Base-by-base conservation (phyloP, 2,329 filamentous ascomycete genomes). In the Fusarium sp. region DNA sequence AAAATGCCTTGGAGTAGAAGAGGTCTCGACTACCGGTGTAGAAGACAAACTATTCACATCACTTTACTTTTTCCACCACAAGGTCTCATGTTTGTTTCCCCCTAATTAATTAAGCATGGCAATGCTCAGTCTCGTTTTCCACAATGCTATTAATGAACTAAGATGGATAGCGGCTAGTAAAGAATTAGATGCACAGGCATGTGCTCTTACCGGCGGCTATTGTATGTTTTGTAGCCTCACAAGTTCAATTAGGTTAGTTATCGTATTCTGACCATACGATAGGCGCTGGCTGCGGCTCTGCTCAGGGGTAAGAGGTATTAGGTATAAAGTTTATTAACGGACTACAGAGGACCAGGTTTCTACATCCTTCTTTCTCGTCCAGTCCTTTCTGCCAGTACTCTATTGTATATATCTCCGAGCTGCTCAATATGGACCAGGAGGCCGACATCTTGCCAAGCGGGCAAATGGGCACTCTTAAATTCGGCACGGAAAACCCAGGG, bases 241-340 rank as follows among this genome's bases (percentile, higher is more conserved):
- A 32, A 24, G 15, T 27, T 22, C 34, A 27, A 10, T 51, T 34
- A n/a, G 18, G 15, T 25, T 14, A 66, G 60, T 55, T 72, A 49
- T 51, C 62, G 58, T 72, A 63, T 59, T 57, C 45, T 56, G 43
- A 51, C 55, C 68, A 57, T 59, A 51, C 63, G 57, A 70, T 59
- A 47, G 40, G 62, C 53, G 50, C 58, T 49, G 55, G 49, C 51
- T 63, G 66, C 57, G 71, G 71, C 59, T 73, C 60, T 69, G 52
- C 59, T 73, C 72, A 74, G 72, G 69, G 72, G 72, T 51, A 64
- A 45, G 10, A 51, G 32, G 46, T 52, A 59, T 54, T 44, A 16
- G 30, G 51, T 38, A n/a, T 38, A 40, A 49, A 47, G 47, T 51
- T 54, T 54, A 61, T 38, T 43, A 47, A 57, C 38, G 44, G 49